Evolutionary conservation across 257 asterid species (phyloP).

Genomic region (Nicotiana attenuata): DNA sequence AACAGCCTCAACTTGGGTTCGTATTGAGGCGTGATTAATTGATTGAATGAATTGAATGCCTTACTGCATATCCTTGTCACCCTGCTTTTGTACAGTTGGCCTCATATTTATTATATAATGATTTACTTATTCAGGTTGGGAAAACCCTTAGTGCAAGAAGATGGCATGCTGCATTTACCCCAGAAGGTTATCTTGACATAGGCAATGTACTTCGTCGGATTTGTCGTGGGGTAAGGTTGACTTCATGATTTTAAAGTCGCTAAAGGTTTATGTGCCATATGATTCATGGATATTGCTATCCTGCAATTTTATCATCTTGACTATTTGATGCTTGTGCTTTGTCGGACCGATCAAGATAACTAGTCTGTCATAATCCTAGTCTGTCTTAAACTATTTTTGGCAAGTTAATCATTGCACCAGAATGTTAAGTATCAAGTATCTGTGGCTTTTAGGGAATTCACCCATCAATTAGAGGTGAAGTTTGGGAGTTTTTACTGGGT

Average conservation of each 20-base stretch:
- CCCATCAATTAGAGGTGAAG: constrained; percentile 96
- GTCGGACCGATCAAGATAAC: not conserved
- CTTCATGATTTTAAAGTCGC: not conserved
- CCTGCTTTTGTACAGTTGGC: not conserved
- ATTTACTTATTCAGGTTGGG: constrained; percentile 53
- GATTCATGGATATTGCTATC: not conserved
- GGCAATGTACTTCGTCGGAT: constrained; percentile 74
- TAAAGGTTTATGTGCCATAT: not conserved
- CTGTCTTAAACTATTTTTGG: not conserved
- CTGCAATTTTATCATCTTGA: not conserved
- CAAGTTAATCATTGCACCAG: not conserved
- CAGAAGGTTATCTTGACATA: constrained; percentile 81
- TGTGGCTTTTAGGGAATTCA: constrained; percentile 65
- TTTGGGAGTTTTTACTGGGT: constrained; percentile 96
- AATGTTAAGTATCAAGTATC: not conserved
- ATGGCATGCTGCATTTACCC: constrained; percentile 82
- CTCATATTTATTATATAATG: not conserved
- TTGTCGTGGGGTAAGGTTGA: constrained; percentile 67
- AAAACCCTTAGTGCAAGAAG: constrained; percentile 81
- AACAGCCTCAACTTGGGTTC: not conserved
- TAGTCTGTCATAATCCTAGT: not conserved
- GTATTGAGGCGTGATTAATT: not conserved
- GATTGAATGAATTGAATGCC: not conserved
- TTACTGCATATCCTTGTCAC: not conserved
- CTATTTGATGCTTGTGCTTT: not conserved